Evolutionary conservation across 2,329 filamentous ascomycete species (phyloP).

Genomic region (Fusarium nisikadoi): DNA sequence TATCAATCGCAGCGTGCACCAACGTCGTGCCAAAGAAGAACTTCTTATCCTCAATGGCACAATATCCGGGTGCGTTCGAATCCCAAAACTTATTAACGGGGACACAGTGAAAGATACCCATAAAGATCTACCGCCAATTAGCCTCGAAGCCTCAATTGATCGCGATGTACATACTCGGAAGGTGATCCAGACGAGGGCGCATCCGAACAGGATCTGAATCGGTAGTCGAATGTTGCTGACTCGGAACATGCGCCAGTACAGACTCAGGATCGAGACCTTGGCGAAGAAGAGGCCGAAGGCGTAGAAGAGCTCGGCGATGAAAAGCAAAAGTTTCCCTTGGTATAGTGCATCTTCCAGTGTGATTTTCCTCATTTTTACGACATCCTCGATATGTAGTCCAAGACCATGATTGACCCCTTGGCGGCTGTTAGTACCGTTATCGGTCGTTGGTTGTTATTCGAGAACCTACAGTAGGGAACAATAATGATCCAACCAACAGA

Average conservation of each 20-base stretch:
- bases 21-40: constrained; percentile 50
- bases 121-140: constrained; percentile 9
- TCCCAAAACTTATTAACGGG: constrained; percentile 37
- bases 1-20: constrained; percentile 46
- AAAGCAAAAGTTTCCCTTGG: constrained; percentile 18
- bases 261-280: constrained; percentile 44
- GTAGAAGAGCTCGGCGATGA: constrained; percentile 44
- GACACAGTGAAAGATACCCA: constrained; percentile 36
- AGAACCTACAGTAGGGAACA: constrained; percentile 29
- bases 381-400: constrained; percentile 24
- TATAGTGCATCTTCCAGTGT: background rate
- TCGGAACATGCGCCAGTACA: constrained; percentile 49
- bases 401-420: constrained; percentile 32
- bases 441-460: too few relatives aligned
- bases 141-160: background rate
- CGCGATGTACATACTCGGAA: constrained; percentile 28
- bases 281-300: constrained; percentile 43
- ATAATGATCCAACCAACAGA: constrained; percentile 32
- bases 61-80: background rate
- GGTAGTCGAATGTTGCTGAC: constrained; percentile 39
- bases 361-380: background rate
- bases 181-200: constrained; percentile 43
- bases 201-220: constrained; percentile 43
- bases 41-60: constrained; percentile 41
- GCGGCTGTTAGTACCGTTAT: background rate